Evolutionary conservation across 257 asterid species (phyloP), one percentile per base, ranked within the genome.

Genomic region (Penstemon davidsonii): DNA sequence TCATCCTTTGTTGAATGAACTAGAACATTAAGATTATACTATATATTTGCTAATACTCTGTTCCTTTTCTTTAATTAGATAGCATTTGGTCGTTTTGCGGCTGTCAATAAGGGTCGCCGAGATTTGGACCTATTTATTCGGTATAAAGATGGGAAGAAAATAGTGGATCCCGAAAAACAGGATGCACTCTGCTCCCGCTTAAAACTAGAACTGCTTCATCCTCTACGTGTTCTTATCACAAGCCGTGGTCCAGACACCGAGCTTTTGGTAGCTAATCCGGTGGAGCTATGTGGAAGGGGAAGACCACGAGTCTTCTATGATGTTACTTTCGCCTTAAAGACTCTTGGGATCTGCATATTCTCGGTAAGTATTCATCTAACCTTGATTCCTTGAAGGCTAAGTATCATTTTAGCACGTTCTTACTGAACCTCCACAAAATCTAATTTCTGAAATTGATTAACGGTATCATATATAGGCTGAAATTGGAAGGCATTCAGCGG

Each of bases 261-360:
- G 76, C 92, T 92, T 75, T 62, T 89, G 81, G 89, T 87, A 9
- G 92, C 96, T 69, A 92, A 92, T 77, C 98, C 95, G 10, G 88
- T 91, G 18, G 98, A 92, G 83, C 78, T 86, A 47, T 84, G 88
- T 71, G 96, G 98, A 66, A 84, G 82, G 65, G 95, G 98, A 69
- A 87, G 98, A 53, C 95, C 98, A 12, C 77, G 88, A 60, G 96
- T 92, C 67, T 92, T 92, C 73, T 89, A 79, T 66, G 96, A 92
- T 69, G 91, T 83, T 13, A 92, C 96, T 38, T 79, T 69, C 60
- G 80, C 95, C 50, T 79, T 89, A 8, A 92, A 89, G 81, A 76
- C 72, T 46, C 88, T 89, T 5, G 92, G 86, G 59, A 83, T 89
- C 79, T 89, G 96, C 79, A 73, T 87, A 58, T 89, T 89, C 80